These are phyloP conservation scores for Rhodomyrtus tomentosa DNA, from an alignment of 345 rosid species.

Conservation along the genomic window DNA sequence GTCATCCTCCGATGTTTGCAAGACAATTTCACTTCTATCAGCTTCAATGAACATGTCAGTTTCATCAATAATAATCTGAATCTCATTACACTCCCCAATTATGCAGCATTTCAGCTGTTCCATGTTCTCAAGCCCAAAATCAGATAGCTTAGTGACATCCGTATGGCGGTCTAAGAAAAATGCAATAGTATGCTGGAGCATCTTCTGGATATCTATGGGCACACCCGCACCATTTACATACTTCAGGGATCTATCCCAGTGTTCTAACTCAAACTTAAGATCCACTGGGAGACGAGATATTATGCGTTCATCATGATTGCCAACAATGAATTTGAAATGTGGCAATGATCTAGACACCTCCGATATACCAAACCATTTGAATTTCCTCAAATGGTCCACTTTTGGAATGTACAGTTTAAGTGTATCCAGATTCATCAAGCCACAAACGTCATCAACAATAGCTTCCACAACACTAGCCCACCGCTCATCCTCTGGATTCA, in stretches of 20 bases:
- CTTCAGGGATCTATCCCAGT: not conserved
- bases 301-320: not conserved
- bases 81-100: not conserved
- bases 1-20: not conserved
- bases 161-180: not conserved
- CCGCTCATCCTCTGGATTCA: conserved; percentile 2
- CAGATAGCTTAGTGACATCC: not conserved
- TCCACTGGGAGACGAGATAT: not conserved
- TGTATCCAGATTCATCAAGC: not conserved
- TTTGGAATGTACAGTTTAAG: not conserved
- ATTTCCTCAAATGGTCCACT: not conserved
- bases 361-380: not conserved
- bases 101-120: not conserved
- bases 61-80: not conserved
- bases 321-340: not conserved
- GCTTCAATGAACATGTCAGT: not conserved
- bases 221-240: not conserved
- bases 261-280: not conserved
- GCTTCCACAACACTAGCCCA: not conserved
- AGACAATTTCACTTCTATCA: not conserved
- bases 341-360: accelerated
- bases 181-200: not conserved
- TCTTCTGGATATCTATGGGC: not conserved
- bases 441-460: not conserved
- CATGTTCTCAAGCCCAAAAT: not conserved